Evolutionary conservation across 352 stramenopile species (phyloP).

Genomic region (Elongisporangium anandrum): DNA sequence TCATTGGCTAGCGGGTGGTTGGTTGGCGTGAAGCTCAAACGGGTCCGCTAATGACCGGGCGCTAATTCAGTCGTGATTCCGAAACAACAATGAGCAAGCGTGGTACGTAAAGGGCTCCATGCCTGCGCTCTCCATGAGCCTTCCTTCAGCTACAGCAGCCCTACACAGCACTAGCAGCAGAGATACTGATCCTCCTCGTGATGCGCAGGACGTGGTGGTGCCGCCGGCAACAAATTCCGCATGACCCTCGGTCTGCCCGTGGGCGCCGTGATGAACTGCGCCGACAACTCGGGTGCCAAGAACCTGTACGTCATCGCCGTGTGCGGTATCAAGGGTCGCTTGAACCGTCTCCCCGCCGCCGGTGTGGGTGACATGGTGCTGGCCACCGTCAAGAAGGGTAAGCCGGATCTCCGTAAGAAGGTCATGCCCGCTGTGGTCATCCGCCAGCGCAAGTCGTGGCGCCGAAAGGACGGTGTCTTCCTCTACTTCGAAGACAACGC

Average conservation of each 20-base stretch:
- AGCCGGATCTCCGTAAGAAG: constrained; percentile 99
- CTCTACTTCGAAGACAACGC: constrained; percentile 99
- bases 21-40: constrained; percentile 13
- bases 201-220: constrained; percentile 89
- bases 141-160: neutral
- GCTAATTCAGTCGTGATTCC: constrained; percentile 75
- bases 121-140: neutral
- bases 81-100: constrained; percentile 81
- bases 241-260: constrained; percentile 99
- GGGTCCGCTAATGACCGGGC: neutral
- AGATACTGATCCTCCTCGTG: constrained; percentile 3
- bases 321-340: constrained; percentile 97
- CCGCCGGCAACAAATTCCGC: constrained; percentile 98
- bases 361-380: constrained; percentile 99
- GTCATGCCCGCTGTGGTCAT: constrained; percentile 99
- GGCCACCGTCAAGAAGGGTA: constrained; percentile 99
- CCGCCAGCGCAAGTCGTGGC: constrained; percentile 98
- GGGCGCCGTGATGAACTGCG: constrained; percentile 99
- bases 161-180: neutral
- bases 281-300: constrained; percentile 99
- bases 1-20: constrained; percentile 19
- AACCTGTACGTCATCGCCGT: constrained; percentile 99
- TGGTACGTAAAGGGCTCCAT: constrained; percentile 38
- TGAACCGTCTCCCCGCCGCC: constrained; percentile 99
- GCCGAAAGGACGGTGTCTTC: constrained; percentile 99